Evolutionary conservation across 352 stramenopile genomes (phyloP), one percentile per base, ranked within the genome.

Genomic region (Phytophthora pinifolia): DNA sequence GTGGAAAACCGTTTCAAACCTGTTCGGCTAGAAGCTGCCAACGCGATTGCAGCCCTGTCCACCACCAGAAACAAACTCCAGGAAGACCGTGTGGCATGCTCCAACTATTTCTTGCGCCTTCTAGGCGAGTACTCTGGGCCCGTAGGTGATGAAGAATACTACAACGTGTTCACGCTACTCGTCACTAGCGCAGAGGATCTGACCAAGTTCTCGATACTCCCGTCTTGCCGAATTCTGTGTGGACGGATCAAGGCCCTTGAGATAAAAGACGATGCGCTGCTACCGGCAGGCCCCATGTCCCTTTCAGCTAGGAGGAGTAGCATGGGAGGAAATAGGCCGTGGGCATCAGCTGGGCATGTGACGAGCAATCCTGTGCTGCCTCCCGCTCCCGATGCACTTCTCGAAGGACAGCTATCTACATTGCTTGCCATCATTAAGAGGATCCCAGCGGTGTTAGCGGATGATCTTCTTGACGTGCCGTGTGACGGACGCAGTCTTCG

Each of bases 81-180:
- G 43, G 68, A 73, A 27, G 76, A 86, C 33, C 74, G 74, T 37
- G 48, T 74, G 18, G 62, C 54, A 13, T 87, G 69, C 46, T 76
- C 61, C 41, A 61, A 67, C 33, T 78, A 73, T 37, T 86, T 77
- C n/a, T 45, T 88, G 13, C 54, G 60, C 17, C 42, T 85, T 34
- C 44, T 88, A 17, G 74, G 76, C n/a, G 67, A 68, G 2, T 88
- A 77, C 41, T 63, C 67, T 33, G 67, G 65, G 2, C 22, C 59
- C 36, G 69, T 85, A 17, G 58, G 29, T 36, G 53, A 79, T 25
- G 67, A 81, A 52, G 78, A 88, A 54, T 88, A 86, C 58, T 88
- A 83, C 46, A 74, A 74, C 38, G 71, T 85, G 33, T 85, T 79
- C 44, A 79, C 70, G 27, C 47, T 86, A 18, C 70, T 88, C n/a